These are phyloP conservation scores for Trichosporon ovoides DNA, from an alignment of 1,284 basidiomycete genomes.

Conservation along the genomic window DNA sequence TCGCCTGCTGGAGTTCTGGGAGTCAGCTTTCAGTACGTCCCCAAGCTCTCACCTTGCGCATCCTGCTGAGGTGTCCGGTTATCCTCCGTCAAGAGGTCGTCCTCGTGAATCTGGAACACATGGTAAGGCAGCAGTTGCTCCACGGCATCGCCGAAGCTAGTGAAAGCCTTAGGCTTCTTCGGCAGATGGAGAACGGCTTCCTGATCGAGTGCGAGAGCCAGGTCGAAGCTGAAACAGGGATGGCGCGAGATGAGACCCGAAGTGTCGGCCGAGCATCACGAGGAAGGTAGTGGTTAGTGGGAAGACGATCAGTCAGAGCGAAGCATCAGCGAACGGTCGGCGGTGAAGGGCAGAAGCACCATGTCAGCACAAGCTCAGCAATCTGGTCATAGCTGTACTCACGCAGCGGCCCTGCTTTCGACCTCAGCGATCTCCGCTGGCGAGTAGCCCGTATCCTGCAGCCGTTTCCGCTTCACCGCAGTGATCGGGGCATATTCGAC, in stretches of 20 bases:
- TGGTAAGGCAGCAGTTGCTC: conserved; percentile 42
- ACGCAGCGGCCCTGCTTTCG: conserved; percentile 13
- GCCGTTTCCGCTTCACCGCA: conserved; percentile 13
- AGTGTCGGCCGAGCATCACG: no score
- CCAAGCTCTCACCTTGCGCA: conserved; percentile 8
- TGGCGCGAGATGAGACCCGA: no score
- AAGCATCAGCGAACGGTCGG: background rate
- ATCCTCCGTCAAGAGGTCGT: conserved; percentile 28
- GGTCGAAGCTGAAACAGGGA: conserved; percentile 26
- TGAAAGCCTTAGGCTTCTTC: conserved; percentile 23
- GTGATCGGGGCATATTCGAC: background rate
- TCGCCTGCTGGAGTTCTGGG: conserved; percentile 4
- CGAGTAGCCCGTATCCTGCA: conserved; percentile 10
- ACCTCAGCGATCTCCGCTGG: conserved; percentile 12
- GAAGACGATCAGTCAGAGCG: background rate
- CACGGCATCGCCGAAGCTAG: conserved; percentile 34
- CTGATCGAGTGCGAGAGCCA: conserved; percentile 39
- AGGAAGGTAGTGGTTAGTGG: no score
- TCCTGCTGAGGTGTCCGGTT: conserved; percentile 10
- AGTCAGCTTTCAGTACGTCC: background rate
- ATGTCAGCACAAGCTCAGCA: background rate
- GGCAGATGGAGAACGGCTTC: conserved; percentile 28
- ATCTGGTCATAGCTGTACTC: background rate
- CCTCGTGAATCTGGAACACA: conserved; percentile 42
- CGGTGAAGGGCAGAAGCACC: background rate